These are phyloP conservation scores for Sporisorium exsertum DNA, from an alignment of 1,284 basidiomycete genomes.

Conservation along the genomic window DNA sequence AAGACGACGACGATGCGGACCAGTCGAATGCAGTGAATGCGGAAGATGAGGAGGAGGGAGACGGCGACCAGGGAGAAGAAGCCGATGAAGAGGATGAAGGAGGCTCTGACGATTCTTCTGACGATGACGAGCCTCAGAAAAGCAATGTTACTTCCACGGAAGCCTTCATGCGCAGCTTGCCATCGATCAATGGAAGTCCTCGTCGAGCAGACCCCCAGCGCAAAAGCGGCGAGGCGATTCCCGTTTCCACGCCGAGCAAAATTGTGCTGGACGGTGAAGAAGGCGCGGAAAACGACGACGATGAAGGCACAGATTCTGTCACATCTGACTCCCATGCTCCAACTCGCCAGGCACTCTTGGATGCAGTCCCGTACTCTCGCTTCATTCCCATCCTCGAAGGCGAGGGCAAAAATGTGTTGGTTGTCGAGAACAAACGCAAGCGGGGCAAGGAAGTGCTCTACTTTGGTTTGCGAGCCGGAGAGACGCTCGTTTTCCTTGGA, in stretches of 20 bases:
- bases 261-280: constrained; percentile 1
- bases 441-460: constrained; percentile 26
- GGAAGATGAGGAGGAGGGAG: constrained; percentile 11
- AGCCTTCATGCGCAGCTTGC: not conserved
- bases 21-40: not conserved
- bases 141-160: not conserved
- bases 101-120: constrained; percentile 19
- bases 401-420: constrained; percentile 3
- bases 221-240: constrained; percentile 5
- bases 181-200: not conserved
- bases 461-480: constrained; percentile 28
- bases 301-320: not conserved
- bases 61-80: not conserved
- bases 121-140: constrained; percentile 16
- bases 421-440: constrained; percentile 36
- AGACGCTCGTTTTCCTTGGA: constrained; percentile 40
- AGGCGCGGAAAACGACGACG: not conserved
- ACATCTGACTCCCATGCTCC: not conserved
- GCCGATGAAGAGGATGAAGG: constrained; percentile 1
- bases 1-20: constrained; percentile 10
- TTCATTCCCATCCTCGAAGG: constrained; percentile 24
- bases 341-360: constrained; percentile 20
- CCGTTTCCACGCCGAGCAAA: not conserved
- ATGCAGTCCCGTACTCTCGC: constrained; percentile 38
- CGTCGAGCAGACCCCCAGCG: constrained; percentile 4